A percentile compares a stretch with the other conserved stretches of the same genome.
Conservation (phyloP, 768 basidiomycete genomes). For the Tephrocybe sp. region DNA sequence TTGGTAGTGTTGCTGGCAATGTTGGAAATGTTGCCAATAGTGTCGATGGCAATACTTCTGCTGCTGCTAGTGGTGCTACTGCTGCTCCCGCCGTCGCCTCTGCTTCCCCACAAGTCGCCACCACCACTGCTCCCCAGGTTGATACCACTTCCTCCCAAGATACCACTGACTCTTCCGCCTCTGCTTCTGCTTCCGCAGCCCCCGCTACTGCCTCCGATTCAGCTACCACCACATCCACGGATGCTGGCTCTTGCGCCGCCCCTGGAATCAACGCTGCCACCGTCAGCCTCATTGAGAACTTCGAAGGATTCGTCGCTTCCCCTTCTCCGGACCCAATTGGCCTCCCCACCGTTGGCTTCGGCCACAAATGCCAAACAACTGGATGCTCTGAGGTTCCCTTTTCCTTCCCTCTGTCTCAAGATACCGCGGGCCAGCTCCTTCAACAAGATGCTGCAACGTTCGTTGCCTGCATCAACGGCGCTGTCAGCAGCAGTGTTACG, state of each 20-base stretch:
- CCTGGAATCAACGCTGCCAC: slow-evolving; percentile 24
- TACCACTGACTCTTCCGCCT: background rate
- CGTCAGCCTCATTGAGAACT: slow-evolving; percentile 26
- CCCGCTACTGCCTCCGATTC: background rate
- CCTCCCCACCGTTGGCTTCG: slow-evolving; percentile 31
- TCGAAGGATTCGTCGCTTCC: slow-evolving; percentile 28
- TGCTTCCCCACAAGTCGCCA: background rate
- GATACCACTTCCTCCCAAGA: too few relatives aligned
- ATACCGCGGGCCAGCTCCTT: slow-evolving; percentile 27
- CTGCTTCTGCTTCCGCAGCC: background rate
- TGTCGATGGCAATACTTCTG: background rate
- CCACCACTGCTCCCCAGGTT: too few relatives aligned
- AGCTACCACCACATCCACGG: background rate
- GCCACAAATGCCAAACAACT: slow-evolving; percentile 25
- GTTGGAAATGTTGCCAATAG: background rate
- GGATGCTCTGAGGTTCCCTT: slow-evolving; percentile 22
- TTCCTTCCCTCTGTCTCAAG: slow-evolving; percentile 25
- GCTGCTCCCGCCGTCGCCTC: background rate
- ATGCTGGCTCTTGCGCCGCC: slow-evolving; percentile 7
- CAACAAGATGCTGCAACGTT: slow-evolving; percentile 23
- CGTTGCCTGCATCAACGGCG: slow-evolving; percentile 24
- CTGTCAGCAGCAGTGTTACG: slow-evolving; percentile 22
- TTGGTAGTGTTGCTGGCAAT: background rate
- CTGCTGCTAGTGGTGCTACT: background rate
- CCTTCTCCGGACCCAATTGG: slow-evolving; percentile 31